Percentiles rank a stretch among this genome's conserved stretches.
These are phyloP conservation scores for Podospora pseudocomata DNA, from an alignment of 495 filamentous ascomycete species.

Conservation along the genomic window DNA sequence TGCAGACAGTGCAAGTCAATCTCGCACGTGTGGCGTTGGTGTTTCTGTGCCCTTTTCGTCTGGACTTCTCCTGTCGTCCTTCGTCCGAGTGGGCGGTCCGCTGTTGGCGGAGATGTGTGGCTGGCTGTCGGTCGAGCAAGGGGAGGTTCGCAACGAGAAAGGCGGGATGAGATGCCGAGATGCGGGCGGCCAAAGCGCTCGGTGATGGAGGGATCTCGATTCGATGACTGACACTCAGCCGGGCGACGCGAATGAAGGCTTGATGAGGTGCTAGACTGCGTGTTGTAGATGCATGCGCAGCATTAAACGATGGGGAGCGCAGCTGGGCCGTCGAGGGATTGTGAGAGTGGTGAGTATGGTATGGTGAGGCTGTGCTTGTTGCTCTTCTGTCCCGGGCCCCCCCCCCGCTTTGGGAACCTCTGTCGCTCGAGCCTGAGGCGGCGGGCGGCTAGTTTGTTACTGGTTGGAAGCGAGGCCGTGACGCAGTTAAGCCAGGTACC, in stretches of 20 bases:
- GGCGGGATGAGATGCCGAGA: background rate
- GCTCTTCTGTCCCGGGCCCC: slow-evolving; percentile 14
- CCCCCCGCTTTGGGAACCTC: slow-evolving; percentile 25
- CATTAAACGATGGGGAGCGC: slow-evolving; percentile 10
- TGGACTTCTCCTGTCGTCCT: background rate
- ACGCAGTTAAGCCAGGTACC: slow-evolving; percentile 7
- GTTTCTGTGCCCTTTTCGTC: slow-evolving; percentile 4
- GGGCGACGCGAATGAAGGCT: slow-evolving; percentile 1
- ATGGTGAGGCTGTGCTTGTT: slow-evolving; percentile 34
- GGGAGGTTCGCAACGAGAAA: background rate
- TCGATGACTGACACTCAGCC: slow-evolving; percentile 1
- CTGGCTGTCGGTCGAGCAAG: background rate
- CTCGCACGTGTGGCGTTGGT: slow-evolving; percentile 14
- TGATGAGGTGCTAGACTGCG: background rate
- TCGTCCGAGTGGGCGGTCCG: background rate
- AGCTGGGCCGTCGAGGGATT: slow-evolving; percentile 15
- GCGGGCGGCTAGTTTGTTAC: slow-evolving; percentile 3
- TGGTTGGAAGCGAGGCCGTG: background rate
- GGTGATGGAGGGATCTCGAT: background rate
- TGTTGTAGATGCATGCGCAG: slow-evolving; percentile 13
- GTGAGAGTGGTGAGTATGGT: slow-evolving; percentile 19
- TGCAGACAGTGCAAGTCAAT: slow-evolving; percentile 18
- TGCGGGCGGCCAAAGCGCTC: slow-evolving; percentile 7
- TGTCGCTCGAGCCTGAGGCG: background rate
- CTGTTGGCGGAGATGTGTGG: slow-evolving; percentile 1